Evolutionary conservation across 441 rosid species (phyloP).

Genomic region (Populus tomentosa): DNA sequence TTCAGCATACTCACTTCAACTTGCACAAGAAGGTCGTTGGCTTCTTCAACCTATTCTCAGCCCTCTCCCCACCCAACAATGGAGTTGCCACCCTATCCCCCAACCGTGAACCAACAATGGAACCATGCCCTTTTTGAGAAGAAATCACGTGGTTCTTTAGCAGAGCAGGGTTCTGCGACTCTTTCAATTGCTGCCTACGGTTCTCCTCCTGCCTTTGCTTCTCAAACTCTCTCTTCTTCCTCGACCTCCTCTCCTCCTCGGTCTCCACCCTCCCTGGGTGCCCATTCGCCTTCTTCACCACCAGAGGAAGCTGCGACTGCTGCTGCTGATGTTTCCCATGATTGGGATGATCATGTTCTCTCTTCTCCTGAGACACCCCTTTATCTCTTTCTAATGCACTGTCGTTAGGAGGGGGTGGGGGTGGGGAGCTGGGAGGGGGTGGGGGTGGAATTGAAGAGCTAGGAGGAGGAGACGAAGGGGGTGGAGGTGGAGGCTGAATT

Average conservation of each 20-base stretch:
- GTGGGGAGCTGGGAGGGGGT: slow-evolving; percentile 50
- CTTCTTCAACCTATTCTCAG: slow-evolving; percentile 89
- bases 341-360: slow-evolving; percentile 44
- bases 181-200: slow-evolving; percentile 63
- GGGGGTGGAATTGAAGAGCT: too few relatives aligned
- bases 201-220: slow-evolving; percentile 77
- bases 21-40: slow-evolving; percentile 98
- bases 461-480: too few relatives aligned
- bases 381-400: slow-evolving; percentile 31
- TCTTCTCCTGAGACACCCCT: slow-evolving; percentile 34
- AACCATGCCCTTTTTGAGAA: slow-evolving; percentile 70
- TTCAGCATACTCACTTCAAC: slow-evolving; percentile 70
- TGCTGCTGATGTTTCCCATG: slow-evolving; percentile 34
- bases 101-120: slow-evolving; percentile 63
- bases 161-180: slow-evolving; percentile 42
- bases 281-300: slow-evolving; percentile 46
- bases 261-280: slow-evolving; percentile 62
- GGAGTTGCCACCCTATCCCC: slow-evolving; percentile 84
- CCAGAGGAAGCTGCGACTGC: slow-evolving; percentile 36
- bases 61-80: slow-evolving; percentile 65
- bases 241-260: slow-evolving; percentile 84
- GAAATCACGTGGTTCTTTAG: slow-evolving; percentile 56
- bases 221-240: slow-evolving; percentile 90
- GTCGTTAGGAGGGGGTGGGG: slow-evolving; percentile 48
- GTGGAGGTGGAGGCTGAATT: too few relatives aligned